phyloP scores from a whole-genome alignment of 805 yeast species.

The Candida peoriensis region DNA sequence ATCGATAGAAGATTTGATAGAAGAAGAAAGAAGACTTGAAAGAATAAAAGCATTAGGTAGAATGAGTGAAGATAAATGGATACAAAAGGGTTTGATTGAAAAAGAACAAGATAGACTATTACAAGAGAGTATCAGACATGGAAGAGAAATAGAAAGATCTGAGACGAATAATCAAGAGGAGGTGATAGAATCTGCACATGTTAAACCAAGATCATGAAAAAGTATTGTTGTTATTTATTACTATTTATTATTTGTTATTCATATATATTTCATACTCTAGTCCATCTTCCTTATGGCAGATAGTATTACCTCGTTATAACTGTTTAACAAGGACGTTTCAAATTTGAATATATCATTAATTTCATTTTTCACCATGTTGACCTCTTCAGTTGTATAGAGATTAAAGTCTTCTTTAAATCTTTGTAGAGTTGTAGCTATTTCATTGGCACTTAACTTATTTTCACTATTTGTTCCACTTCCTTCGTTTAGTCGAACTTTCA shows the following conservation, averaged over 20 bases:
- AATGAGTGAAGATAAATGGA: conserved; percentile 26
- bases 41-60: conserved; percentile 35
- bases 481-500: too few species aligned
- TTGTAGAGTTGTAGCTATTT: conserved; percentile 11
- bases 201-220: conserved; percentile 33
- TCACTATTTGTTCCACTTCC: conserved; percentile 10
- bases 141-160: too few species aligned
- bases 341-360: conserved; percentile 17
- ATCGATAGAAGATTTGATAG: conserved; percentile 51
- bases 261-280: conserved; percentile 1
- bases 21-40: conserved; percentile 52
- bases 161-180: conserved; percentile 1
- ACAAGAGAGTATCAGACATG: too few species aligned
- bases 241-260: conserved; percentile 7
- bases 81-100: too few species aligned
- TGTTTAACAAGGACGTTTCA: conserved; percentile 29
- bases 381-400: conserved; percentile 16
- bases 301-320: conserved; percentile 24
- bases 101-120: too few species aligned
- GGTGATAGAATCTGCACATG: conserved; percentile 30
- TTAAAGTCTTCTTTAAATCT: conserved; percentile 16
- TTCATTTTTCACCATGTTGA: conserved; percentile 21
- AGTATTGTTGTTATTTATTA: conserved; percentile 1
- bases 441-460: conserved; percentile 12
- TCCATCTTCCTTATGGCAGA: conserved; percentile 9